Evolutionary conservation across 148 eudicot genomes (phyloP), one percentile per base, ranked within the genome.

Genomic region (Linanthus parryae): DNA sequence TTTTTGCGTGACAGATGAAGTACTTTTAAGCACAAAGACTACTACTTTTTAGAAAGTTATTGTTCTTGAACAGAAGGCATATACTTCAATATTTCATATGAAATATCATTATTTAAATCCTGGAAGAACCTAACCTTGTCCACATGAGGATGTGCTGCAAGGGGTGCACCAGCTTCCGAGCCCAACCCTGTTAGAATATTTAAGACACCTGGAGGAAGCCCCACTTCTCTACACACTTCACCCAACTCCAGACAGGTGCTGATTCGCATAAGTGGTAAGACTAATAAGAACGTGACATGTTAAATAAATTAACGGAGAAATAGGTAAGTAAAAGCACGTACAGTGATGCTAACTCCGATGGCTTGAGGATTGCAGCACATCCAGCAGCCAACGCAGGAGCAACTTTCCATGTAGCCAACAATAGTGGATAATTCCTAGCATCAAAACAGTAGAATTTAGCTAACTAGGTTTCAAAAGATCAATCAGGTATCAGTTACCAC

Each of bases 341-440:
- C 99, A 88, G 27, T 17, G 99, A 87, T 45, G 96, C 83, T 65
- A 87, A 51, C 54, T 92, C 99, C 14, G 99, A 92, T 20, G 99
- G 99, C 72, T 92, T 92, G 58, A 92, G 85, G 61, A 92, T 68
- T 51, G 88, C 96, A 64, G 96, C 73, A 80, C 99, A 92, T 5
- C 99, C 99, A 77, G 99, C 99, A 45, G 99, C 99, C 61, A 92
- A 83, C 47, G 99, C 96, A 56, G 99, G 95, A 65, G 99, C 99
- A 67, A 92, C 96, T 80, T 92, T 92, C 99, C 99, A 92, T 17
- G 99, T 80, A 54, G 96, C 96, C 91, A 92, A 82, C 61, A 92
- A 58, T 50, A 92, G 71, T 37, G 99, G 99, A 60, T 92, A 92
- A 61, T 92, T 92, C 99, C 96, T 91, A 59, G 57, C 61, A 48